Percentiles rank a stretch among this genome's conserved stretches.
phyloP scores from a whole-genome alignment of 2,329 filamentous ascomycete genomes.

The Colletotrichum lentis region DNA sequence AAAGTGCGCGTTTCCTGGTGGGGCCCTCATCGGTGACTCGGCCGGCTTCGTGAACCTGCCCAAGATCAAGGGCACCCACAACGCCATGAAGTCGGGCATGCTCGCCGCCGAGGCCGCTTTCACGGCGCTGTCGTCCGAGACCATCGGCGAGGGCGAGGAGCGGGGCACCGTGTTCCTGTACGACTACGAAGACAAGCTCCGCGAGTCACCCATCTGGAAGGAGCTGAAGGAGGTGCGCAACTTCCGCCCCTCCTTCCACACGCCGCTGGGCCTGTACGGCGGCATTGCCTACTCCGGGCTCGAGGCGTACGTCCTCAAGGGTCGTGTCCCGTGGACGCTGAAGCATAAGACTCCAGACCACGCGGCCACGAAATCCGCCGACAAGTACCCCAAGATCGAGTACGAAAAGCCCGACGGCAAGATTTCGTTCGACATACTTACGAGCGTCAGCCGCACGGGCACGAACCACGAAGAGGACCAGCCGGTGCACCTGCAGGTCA shows the following conservation, averaged over 20 bases:
- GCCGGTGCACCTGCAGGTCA: constrained; percentile 92
- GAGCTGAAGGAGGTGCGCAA: constrained; percentile 96
- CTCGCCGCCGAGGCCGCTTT: constrained; percentile 91
- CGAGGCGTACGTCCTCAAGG: constrained; percentile 87
- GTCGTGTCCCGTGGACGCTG: constrained; percentile 89
- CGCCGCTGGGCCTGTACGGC: constrained; percentile 84
- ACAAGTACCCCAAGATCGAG: constrained; percentile 85
- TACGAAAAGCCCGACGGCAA: constrained; percentile 97
- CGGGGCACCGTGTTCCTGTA: constrained; percentile 86
- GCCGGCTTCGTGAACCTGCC: constrained; percentile 97
- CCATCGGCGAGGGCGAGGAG: constrained; percentile 52
- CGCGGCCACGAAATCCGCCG: constrained; percentile 79
- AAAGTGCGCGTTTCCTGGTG: constrained; percentile 94
- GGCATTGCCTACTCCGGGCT: constrained; percentile 92
- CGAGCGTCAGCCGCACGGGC: constrained; percentile 91
- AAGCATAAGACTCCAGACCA: constrained; percentile 83
- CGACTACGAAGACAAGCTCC: constrained; percentile 89
- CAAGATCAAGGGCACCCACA: constrained; percentile 98
- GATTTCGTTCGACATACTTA: constrained; percentile 95
- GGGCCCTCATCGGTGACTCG: constrained; percentile 93
- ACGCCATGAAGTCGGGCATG: constrained; percentile 97
- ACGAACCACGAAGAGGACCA: constrained; percentile 99
- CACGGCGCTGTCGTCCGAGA: constrained; percentile 65
- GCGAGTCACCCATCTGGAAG: constrained; percentile 88
- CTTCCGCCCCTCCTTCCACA: constrained; percentile 95